These are phyloP conservation scores for Colletotrichum destructivum DNA, from an alignment of 2,329 filamentous ascomycete genomes.

Conservation along the genomic window DNA sequence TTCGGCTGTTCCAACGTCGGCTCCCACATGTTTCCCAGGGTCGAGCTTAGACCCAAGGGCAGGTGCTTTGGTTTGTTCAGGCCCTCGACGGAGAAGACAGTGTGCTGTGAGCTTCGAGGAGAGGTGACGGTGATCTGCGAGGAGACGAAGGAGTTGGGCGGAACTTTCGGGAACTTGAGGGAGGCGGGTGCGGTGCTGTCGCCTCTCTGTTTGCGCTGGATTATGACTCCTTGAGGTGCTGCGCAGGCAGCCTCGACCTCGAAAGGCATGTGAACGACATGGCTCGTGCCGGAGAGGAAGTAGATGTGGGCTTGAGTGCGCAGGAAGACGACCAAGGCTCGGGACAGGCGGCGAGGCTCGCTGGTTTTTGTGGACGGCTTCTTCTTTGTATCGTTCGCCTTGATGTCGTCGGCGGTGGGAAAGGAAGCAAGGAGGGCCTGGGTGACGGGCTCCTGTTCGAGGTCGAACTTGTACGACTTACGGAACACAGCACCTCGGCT, in stretches of 20 bases:
- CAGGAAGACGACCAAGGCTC: slow-evolving; percentile 90
- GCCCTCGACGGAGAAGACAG: slow-evolving; percentile 70
- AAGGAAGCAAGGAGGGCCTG: slow-evolving; percentile 92
- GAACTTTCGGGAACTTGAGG: slow-evolving; percentile 73
- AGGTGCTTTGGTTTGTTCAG: slow-evolving; percentile 70
- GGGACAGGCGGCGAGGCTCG: slow-evolving; percentile 57
- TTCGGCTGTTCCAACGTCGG: slow-evolving; percentile 66
- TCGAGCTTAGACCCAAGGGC: slow-evolving; percentile 66
- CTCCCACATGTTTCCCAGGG: slow-evolving; percentile 73
- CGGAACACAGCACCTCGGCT: slow-evolving; percentile 88
- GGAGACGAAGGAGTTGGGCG: slow-evolving; percentile 87
- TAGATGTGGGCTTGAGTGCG: slow-evolving; percentile 95
- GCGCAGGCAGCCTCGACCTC: slow-evolving; percentile 91
- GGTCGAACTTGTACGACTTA: slow-evolving; percentile 87
- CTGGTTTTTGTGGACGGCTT: slow-evolving; percentile 34
- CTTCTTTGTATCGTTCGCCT: slow-evolving; percentile 36
- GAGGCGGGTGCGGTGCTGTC: slow-evolving; percentile 67
- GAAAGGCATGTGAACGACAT: slow-evolving; percentile 94
- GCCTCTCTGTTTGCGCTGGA: slow-evolving; percentile 81
- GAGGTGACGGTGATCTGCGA: slow-evolving; percentile 73
- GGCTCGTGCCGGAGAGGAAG: slow-evolving; percentile 88
- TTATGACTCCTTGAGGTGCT: slow-evolving; percentile 84
- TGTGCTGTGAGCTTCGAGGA: slow-evolving; percentile 62
- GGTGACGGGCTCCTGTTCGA: slow-evolving; percentile 88
- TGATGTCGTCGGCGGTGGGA: slow-evolving; percentile 65